Evolutionary conservation across 2,329 filamentous ascomycete species (phyloP).

Genomic region (Calonectria crousiana): DNA sequence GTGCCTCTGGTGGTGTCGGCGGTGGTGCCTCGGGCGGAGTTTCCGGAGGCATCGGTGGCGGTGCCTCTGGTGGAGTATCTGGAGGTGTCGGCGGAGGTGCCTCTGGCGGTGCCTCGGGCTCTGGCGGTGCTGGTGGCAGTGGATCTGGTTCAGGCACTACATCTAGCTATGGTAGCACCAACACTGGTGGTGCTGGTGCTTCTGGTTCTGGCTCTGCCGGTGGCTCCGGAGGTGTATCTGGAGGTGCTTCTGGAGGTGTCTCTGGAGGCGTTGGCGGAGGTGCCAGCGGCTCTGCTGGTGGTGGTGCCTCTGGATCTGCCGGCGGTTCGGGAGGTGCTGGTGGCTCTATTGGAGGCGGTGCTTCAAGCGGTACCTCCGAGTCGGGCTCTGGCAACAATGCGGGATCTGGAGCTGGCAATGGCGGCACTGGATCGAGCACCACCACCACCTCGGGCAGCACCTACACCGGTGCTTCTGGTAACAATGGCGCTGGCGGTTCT

Average conservation of each 20-base stretch:
- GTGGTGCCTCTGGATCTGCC: not conserved
- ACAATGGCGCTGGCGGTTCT: too few species aligned
- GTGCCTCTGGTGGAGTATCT: not conserved
- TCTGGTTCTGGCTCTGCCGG: not conserved
- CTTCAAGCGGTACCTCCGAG: not conserved
- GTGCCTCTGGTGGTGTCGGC: too few species aligned
- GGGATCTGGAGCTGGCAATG: not conserved
- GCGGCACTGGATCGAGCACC: not conserved
- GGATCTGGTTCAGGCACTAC: not conserved
- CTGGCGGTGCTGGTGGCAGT: not conserved
- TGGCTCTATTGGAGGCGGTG: not conserved
- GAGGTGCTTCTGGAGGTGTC: not conserved
- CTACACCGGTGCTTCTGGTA: not conserved
- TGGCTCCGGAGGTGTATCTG: not conserved
- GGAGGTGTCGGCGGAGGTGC: not conserved
- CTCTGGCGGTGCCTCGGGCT: not conserved
- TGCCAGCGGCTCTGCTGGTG: not conserved
- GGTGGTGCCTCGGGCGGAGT: too few species aligned
- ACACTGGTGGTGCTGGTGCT: not conserved
- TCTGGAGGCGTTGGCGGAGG: too few species aligned
- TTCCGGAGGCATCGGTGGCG: too few species aligned
- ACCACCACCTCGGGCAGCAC: not conserved
- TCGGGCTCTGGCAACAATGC: not conserved
- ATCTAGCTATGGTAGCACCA: not conserved
- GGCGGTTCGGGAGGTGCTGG: not conserved